Evolutionary conservation across 371 early-diverging fungal species (phyloP).

Genomic region (Mucor velutinosus): DNA sequence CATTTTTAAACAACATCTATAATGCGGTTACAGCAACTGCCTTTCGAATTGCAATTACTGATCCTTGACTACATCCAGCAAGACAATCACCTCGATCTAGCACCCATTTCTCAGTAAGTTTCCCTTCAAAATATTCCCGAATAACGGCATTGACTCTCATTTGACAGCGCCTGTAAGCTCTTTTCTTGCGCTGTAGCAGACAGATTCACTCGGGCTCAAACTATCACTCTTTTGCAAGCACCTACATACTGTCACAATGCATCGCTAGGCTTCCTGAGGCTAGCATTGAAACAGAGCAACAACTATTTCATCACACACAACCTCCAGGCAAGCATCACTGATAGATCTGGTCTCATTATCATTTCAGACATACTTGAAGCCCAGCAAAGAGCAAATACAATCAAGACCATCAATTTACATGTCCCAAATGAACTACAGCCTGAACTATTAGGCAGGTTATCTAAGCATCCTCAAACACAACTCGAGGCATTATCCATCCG

Average conservation of each 20-base stretch:
- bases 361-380: slow-evolving; percentile 5
- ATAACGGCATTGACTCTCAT: neutral
- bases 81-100: slow-evolving; percentile 29
- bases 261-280: slow-evolving; percentile 2
- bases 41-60: slow-evolving; percentile 31
- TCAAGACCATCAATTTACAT: slow-evolving; percentile 1
- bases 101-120: slow-evolving; percentile 35
- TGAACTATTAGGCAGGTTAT: slow-evolving; percentile 3
- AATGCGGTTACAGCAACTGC: slow-evolving; percentile 22
- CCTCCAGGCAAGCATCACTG: neutral
- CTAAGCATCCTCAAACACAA: slow-evolving; percentile 4
- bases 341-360: neutral
- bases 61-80: slow-evolving; percentile 25
- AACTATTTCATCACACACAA: neutral
- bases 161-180: slow-evolving; percentile 9
- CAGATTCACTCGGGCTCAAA: slow-evolving; percentile 17
- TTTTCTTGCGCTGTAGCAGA: slow-evolving; percentile 9
- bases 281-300: neutral
- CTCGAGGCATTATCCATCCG: slow-evolving; percentile 11
- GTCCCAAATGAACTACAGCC: slow-evolving; percentile 2
- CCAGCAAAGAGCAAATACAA: slow-evolving; percentile 1
- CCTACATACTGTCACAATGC: neutral
- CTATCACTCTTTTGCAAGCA: slow-evolving; percentile 17
- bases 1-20: neutral
- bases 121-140: neutral